Evolutionary conservation across 208 protist species (phyloP), one percentile per base, ranked within the genome.

Genomic region (Leishmania lainsoni): DNA sequence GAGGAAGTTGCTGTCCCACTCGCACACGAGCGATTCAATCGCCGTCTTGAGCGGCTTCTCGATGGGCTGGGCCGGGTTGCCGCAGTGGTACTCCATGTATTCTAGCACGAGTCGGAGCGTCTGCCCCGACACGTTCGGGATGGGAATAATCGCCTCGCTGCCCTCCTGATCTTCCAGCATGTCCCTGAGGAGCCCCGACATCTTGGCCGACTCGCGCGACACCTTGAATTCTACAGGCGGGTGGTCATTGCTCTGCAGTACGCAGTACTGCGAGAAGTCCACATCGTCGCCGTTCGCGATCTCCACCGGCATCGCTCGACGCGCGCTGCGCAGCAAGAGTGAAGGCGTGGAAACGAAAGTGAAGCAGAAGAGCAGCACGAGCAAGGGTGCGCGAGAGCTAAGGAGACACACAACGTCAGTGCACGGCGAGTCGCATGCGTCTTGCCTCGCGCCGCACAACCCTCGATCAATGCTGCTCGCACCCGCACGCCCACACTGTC

Each of bases 71-170:
- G 96, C 92, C 14, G 81, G 90, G 91, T 96, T 90, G 59, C 92
- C 79, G 83, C 83, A 84, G 91, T 99, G 97, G 85, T 99, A 94
- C 88, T 98, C 91, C 89, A 96, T 96, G 91, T 98, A 99, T 83
- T 98, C 94, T 66, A 99, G 92, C 51, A 98, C 96, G 29, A 98
- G 90, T 22, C 85, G 68, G 29, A 99, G 90, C 29, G 94, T 98
- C 75, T 91, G 94, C 22, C 89, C 93, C 12, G 92, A 92, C n/a
- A 98, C 94, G 89, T 98, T 97, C 63, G 95, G 96, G 56, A 99
- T 91, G 20, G 96, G 95, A 78, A 99, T 97, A 74, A 94, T 91
- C n/a, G 93, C 90, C 70, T 94, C 87, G 49, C 78, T 86, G 80
- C 84, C 87, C 52, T 92, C 90, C 70, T 94, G 90, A 75, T 97